phyloP scores from a whole-genome alignment of 139 green algal species.

The Tetraselmis chui region DNA sequence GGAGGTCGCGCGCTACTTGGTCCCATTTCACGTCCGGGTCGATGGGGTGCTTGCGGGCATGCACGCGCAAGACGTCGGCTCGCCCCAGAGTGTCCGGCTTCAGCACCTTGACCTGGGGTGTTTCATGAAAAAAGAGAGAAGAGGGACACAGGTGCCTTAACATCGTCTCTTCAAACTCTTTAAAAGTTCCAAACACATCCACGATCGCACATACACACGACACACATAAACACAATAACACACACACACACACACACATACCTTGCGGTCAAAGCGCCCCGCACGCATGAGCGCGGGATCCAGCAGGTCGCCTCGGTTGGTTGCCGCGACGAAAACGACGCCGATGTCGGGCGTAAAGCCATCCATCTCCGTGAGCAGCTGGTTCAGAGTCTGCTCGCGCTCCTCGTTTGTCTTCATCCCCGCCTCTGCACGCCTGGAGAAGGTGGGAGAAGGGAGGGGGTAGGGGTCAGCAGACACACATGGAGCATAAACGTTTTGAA shows the following conservation, averaged over 20 bases:
- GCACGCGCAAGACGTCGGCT: slow-evolving; percentile 62
- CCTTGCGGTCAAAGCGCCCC: slow-evolving; percentile 37
- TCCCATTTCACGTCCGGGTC: slow-evolving; percentile 72
- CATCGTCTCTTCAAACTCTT: too few relatives aligned
- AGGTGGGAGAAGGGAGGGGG: too few relatives aligned
- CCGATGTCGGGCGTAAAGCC: slow-evolving; percentile 78
- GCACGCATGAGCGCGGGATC: slow-evolving; percentile 30
- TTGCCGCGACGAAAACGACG: slow-evolving; percentile 54
- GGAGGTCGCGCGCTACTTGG: slow-evolving; percentile 85
- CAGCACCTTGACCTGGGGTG: slow-evolving; percentile 33
- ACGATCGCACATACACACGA: too few relatives aligned
- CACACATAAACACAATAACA: too few relatives aligned
- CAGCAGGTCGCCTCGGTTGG: slow-evolving; percentile 57
- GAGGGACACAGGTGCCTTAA: neutral
- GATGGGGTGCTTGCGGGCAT: slow-evolving; percentile 55
- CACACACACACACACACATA: slow-evolving; percentile 43
- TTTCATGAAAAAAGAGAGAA: neutral
- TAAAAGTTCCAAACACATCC: too few relatives aligned
- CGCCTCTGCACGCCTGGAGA: slow-evolving; percentile 14
- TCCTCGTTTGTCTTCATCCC: slow-evolving; percentile 74
- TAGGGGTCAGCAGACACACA: too few relatives aligned
- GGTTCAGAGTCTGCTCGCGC: slow-evolving; percentile 95
- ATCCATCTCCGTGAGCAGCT: slow-evolving; percentile 85
- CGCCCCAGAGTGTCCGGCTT: slow-evolving; percentile 65
- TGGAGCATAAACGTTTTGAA: too few relatives aligned